phyloP scores from a whole-genome alignment of 1,139 yeast species.

The Chernovozyma aurita region DNA sequence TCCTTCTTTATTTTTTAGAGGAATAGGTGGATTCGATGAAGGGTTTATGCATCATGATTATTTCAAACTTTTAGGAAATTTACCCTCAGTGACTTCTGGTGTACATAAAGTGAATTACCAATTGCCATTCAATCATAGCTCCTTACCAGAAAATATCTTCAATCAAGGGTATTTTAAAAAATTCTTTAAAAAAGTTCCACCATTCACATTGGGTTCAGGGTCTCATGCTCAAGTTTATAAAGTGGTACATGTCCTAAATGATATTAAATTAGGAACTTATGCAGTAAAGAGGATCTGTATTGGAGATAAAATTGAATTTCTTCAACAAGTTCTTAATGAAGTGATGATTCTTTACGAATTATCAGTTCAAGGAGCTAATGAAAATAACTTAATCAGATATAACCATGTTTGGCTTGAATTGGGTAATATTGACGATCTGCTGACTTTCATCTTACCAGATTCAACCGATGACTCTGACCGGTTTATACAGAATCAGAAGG shows the following conservation, averaged over 20 bases:
- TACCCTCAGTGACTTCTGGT: slow-evolving; percentile 14
- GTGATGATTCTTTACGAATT: slow-evolving; percentile 60
- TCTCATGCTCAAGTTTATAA: slow-evolving; percentile 81
- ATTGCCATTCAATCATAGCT: background rate
- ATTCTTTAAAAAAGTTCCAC: slow-evolving; percentile 52
- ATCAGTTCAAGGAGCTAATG: slow-evolving; percentile 36
- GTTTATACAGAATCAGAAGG: slow-evolving; percentile 16
- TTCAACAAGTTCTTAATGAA: slow-evolving; percentile 69
- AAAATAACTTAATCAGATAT: slow-evolving; percentile 68
- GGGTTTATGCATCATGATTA: slow-evolving; percentile 38
- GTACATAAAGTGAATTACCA: background rate
- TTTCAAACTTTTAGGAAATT: slow-evolving; percentile 32
- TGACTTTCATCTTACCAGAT: slow-evolving; percentile 22
- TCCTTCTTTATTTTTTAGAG: background rate
- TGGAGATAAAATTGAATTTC: slow-evolving; percentile 66
- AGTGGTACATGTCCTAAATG: slow-evolving; percentile 75
- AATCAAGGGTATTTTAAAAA: slow-evolving; percentile 72
- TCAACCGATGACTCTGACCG: slow-evolving; percentile 21
- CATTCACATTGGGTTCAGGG: slow-evolving; percentile 62
- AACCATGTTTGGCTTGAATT: slow-evolving; percentile 91
- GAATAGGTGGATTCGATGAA: slow-evolving; percentile 8
- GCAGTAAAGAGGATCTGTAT: slow-evolving; percentile 83
- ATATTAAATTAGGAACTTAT: slow-evolving; percentile 68
- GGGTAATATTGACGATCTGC: slow-evolving; percentile 51
- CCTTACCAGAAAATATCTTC: slow-evolving; percentile 41